Conservation (phyloP, 805 yeast species). For the Priceomyces carsonii region DNA sequence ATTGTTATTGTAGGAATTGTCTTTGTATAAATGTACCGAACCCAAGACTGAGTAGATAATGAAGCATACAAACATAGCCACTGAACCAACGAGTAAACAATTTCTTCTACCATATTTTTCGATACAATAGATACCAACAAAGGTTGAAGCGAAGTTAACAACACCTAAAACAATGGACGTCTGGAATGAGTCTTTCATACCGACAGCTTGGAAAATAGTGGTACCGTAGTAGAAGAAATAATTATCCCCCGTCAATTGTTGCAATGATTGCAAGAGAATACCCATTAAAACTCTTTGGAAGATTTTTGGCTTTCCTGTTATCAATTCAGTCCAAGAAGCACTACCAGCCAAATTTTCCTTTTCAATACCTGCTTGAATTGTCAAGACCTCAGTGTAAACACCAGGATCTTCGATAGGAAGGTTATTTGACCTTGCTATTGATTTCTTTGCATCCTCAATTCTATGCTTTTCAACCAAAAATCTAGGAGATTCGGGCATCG, state of each 20-base stretch:
- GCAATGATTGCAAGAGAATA: conserved; percentile 56
- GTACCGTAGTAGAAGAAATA: conserved; percentile 66
- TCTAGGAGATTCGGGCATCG: conserved; percentile 73
- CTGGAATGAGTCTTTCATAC: conserved; percentile 52
- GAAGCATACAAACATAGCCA: conserved; percentile 57
- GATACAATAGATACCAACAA: conserved; percentile 50
- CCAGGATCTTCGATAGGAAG: conserved; percentile 53
- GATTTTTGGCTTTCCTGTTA: conserved; percentile 65
- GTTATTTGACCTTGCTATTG: conserved; percentile 62
- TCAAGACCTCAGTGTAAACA: conserved; percentile 53
- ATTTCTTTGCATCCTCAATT: conserved; percentile 52
- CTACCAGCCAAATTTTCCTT: conserved; percentile 61
- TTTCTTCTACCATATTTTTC: conserved; percentile 53
- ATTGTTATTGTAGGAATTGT: conserved; percentile 39
- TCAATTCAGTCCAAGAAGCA: conserved; percentile 64
- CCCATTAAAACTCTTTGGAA: conserved; percentile 58
- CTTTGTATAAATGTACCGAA: conserved; percentile 43
- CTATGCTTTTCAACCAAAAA: conserved; percentile 53
- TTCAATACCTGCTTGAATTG: conserved; percentile 61
- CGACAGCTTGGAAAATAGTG: conserved; percentile 52
- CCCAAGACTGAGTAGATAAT: conserved; percentile 64
- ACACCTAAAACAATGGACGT: conserved; percentile 57
- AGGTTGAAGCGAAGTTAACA: conserved; percentile 56
- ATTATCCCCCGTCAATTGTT: conserved; percentile 63
- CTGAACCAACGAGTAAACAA: conserved; percentile 45